Conservation (phyloP, 495 filamentous ascomycete genomes). For the Penicillium odoratum region DNA sequence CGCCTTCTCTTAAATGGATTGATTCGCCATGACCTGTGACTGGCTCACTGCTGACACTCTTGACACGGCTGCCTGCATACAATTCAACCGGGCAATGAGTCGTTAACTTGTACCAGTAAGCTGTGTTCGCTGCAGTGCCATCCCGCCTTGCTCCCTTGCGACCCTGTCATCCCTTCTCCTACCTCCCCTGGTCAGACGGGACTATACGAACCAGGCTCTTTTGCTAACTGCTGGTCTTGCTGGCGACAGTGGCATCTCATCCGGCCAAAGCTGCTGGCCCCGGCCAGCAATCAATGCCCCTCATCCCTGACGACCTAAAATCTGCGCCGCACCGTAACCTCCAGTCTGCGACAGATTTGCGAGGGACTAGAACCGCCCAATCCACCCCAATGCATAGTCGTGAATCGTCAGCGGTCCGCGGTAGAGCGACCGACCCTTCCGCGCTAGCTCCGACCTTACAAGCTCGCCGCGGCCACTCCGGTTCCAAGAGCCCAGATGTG, state of each 20-base stretch:
- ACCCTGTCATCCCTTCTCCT: slow-evolving; percentile 6
- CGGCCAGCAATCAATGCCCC: slow-evolving; percentile 44
- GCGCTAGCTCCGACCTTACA: slow-evolving; percentile 43
- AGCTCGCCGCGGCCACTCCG: slow-evolving; percentile 52
- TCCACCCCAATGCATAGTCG: slow-evolving; percentile 52
- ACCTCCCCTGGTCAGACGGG: not conserved
- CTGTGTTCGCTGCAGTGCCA: slow-evolving; percentile 3
- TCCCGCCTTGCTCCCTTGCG: slow-evolving; percentile 13
- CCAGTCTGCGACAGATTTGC: slow-evolving; percentile 41
- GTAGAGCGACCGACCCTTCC: slow-evolving; percentile 43
- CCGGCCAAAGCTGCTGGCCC: slow-evolving; percentile 42
- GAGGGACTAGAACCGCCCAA: slow-evolving; percentile 47
- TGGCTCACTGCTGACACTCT: slow-evolving; percentile 18
- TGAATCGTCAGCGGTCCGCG: slow-evolving; percentile 45
- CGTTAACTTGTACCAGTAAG: slow-evolving; percentile 24
- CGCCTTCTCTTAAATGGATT: slow-evolving; percentile 11
- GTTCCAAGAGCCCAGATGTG: slow-evolving; percentile 56
- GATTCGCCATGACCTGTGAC: slow-evolving; percentile 17
- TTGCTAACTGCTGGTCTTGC: slow-evolving; percentile 7
- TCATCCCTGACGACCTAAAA: slow-evolving; percentile 45
- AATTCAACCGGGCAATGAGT: slow-evolving; percentile 20
- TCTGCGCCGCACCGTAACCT: slow-evolving; percentile 44
- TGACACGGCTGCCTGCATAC: slow-evolving; percentile 22
- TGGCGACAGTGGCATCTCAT: slow-evolving; percentile 40
- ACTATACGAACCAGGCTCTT: not conserved